Evolutionary conservation across 2,329 filamentous ascomycete genomes (phyloP).

Genomic region (Gnomoniopsis smithogilvyi): DNA sequence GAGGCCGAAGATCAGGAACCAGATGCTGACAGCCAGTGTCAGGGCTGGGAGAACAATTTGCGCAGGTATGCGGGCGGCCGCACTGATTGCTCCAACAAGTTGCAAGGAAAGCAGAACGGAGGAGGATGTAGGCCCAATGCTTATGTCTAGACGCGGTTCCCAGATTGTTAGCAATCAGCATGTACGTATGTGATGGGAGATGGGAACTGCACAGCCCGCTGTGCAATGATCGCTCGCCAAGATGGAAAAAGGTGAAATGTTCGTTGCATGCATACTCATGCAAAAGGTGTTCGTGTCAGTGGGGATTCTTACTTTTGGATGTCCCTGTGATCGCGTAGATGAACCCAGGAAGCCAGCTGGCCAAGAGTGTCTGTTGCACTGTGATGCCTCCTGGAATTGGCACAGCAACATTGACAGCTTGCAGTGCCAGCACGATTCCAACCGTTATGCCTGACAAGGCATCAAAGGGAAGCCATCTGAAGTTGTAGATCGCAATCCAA

Average conservation of each 20-base stretch:
- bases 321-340: slow-evolving; percentile 7
- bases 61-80: background rate
- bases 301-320: background rate
- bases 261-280: background rate
- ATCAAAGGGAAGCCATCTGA: slow-evolving; percentile 4
- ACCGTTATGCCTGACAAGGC: slow-evolving; percentile 6
- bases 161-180: background rate
- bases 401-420: slow-evolving; percentile 7
- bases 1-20: slow-evolving; percentile 9
- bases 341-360: slow-evolving; percentile 12
- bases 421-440: slow-evolving; percentile 6
- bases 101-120: background rate
- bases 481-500: slow-evolving; percentile 7
- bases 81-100: background rate
- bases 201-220: background rate
- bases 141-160: background rate
- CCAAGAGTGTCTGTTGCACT: slow-evolving; percentile 4
- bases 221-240: background rate
- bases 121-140: slow-evolving; percentile 5
- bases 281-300: background rate
- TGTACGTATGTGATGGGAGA: background rate
- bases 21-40: slow-evolving; percentile 9
- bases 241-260: background rate
- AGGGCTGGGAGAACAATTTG: slow-evolving; percentile 4
- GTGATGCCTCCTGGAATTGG: slow-evolving; percentile 1